Evolutionary conservation across 345 rosid genomes (phyloP).

Genomic region (Xanthoceras sorbifolium): DNA sequence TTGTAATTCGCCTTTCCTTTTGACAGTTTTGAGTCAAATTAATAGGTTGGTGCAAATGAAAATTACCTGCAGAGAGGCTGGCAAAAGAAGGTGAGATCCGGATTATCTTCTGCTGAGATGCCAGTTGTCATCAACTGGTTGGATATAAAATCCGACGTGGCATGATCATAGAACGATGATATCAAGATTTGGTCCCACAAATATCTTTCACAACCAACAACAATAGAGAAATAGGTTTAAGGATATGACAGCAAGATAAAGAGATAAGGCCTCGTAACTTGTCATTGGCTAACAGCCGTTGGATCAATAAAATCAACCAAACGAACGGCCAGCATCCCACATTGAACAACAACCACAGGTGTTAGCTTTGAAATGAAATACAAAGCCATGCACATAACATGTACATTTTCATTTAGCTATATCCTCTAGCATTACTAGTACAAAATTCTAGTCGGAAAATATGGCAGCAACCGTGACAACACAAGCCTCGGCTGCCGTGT

Average conservation of each 20-base stretch:
- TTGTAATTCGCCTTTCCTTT: no score
- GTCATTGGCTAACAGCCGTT: conserved; percentile 39
- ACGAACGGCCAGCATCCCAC: conserved; percentile 21
- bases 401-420: not conserved
- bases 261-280: conserved; percentile 37
- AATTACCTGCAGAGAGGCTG: no score
- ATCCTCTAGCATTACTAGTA: not conserved
- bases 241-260: conserved; percentile 58
- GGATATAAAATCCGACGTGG: not conserved
- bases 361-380: conserved; percentile 14
- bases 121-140: not conserved
- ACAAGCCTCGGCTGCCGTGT: conserved; percentile 84
- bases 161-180: not conserved
- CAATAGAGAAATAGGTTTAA: conserved; percentile 40
- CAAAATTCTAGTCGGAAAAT: conserved; percentile 1
- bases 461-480: conserved; percentile 90
- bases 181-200: conserved; percentile 36
- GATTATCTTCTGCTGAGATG: not conserved
- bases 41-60: no score
- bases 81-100: not conserved
- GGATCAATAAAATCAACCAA: conserved; percentile 26
- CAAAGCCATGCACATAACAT: conserved; percentile 26
- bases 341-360: conserved; percentile 41
- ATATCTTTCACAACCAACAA: conserved; percentile 58
- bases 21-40: no score